A percentile compares a stretch with the other conserved stretches of the same genome.
Conservation (phyloP, 257 asterid species). For the Ehretia macrophylla region DNA sequence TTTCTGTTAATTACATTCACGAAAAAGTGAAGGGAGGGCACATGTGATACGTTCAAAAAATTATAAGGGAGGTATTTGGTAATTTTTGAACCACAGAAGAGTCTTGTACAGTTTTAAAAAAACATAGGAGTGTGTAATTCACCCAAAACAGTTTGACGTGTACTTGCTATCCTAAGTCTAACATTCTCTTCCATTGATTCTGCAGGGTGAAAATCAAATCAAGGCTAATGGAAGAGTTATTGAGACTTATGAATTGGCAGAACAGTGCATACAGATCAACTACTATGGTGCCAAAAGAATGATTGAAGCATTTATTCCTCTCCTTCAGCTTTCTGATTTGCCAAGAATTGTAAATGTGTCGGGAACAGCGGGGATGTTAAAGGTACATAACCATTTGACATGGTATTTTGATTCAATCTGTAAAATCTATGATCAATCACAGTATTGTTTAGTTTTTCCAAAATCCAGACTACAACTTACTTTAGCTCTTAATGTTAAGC, state of each 20-base stretch:
- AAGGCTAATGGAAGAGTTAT: constrained; percentile 15
- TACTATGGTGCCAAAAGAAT: constrained; percentile 50
- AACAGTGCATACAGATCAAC: constrained; percentile 43
- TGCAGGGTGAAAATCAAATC: constrained; percentile 31
- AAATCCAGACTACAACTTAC: too few relatives aligned
- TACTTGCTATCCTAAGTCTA: not conserved
- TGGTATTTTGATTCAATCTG: too few relatives aligned
- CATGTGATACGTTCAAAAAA: too few relatives aligned
- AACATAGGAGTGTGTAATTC: too few relatives aligned
- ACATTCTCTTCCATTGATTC: not conserved
- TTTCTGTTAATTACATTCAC: too few relatives aligned
- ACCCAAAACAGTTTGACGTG: not conserved
- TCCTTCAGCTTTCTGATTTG: constrained; percentile 48
- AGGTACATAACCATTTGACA: not conserved
- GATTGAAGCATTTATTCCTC: constrained; percentile 51
- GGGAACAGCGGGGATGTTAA: constrained; percentile 39
- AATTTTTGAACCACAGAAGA: too few relatives aligned
- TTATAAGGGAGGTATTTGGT: too few relatives aligned
- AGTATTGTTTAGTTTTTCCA: too few relatives aligned
- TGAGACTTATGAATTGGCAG: constrained; percentile 37
- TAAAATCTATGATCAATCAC: too few relatives aligned
- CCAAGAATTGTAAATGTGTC: constrained; percentile 57
- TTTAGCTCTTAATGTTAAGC: too few relatives aligned
- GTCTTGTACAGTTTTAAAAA: too few relatives aligned
- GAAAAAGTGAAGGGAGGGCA: too few relatives aligned